phyloP scores from a whole-genome alignment of 1,139 yeast species.

The Diutina catenulata region DNA sequence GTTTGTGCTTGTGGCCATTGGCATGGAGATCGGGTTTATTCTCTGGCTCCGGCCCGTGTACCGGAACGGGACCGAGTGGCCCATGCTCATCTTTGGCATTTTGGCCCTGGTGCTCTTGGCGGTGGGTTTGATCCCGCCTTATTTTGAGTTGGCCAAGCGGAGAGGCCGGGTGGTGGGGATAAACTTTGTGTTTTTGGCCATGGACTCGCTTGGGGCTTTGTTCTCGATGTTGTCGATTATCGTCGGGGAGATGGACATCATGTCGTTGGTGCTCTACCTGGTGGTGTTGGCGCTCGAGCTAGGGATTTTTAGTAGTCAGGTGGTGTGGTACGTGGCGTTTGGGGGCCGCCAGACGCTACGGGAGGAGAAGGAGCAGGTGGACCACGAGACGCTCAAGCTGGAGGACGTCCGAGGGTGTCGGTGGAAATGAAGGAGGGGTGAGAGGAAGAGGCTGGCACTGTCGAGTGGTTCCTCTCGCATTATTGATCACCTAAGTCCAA shows the following conservation, averaged over 20 bases:
- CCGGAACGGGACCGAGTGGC: slow-evolving; percentile 58
- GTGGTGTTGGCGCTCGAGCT: slow-evolving; percentile 62
- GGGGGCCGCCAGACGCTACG: neutral
- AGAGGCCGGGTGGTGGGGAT: slow-evolving; percentile 81
- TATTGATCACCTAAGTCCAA: no score
- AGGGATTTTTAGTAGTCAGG: slow-evolving; percentile 65
- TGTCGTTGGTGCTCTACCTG: slow-evolving; percentile 69
- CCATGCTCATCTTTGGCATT: slow-evolving; percentile 66
- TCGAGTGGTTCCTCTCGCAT: no score
- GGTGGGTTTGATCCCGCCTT: slow-evolving; percentile 77
- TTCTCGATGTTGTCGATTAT: slow-evolving; percentile 58
- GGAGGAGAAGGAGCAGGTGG: slow-evolving; percentile 3
- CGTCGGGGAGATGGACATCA: slow-evolving; percentile 51
- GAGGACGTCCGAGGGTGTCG: no score
- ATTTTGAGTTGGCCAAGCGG: slow-evolving; percentile 70
- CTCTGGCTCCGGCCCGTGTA: slow-evolving; percentile 60
- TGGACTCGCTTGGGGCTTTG: slow-evolving; percentile 76
- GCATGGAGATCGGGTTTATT: slow-evolving; percentile 58
- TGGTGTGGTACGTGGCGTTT: slow-evolving; percentile 49
- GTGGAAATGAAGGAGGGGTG: no score
- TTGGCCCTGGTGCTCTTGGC: slow-evolving; percentile 69
- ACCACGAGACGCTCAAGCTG: neutral
- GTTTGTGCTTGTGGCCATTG: slow-evolving; percentile 39
- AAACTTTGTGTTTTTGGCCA: slow-evolving; percentile 64
- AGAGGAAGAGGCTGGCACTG: no score